Evolutionary conservation across 2,329 filamentous ascomycete species (phyloP).

Genomic region (Paraphoma sp.): DNA sequence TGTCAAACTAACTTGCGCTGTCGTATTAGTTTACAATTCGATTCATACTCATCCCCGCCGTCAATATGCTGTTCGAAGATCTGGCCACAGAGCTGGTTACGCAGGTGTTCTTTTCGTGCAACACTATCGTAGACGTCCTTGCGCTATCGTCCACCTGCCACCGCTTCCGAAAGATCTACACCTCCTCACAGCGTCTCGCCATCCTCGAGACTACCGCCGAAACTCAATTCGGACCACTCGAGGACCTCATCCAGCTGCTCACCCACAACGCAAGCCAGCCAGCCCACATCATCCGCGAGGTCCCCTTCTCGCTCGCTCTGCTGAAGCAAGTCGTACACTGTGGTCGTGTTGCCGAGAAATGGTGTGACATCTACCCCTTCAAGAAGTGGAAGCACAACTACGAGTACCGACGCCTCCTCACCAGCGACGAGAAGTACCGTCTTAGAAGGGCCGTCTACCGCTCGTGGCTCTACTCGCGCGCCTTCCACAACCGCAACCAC

Average conservation of each 20-base stretch:
- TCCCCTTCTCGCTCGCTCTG: constrained; percentile 62
- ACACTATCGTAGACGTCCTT: constrained; percentile 60
- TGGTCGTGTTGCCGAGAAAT: constrained; percentile 63
- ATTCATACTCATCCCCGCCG: constrained; percentile 2
- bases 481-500: constrained; percentile 62
- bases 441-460: constrained; percentile 66
- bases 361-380: constrained; percentile 67
- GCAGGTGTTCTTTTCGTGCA: constrained; percentile 62
- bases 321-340: constrained; percentile 62
- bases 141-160: constrained; percentile 62
- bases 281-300: constrained; percentile 60
- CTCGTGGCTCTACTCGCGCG: constrained; percentile 65
- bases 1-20: background rate
- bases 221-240: constrained; percentile 63
- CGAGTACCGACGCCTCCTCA: constrained; percentile 61
- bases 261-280: constrained; percentile 67
- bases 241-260: constrained; percentile 65
- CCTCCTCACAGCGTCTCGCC: constrained; percentile 60
- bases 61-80: constrained; percentile 60
- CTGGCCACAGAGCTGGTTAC: constrained; percentile 66
- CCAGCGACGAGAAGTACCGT: constrained; percentile 55
- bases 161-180: constrained; percentile 60
- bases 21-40: background rate
- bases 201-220: constrained; percentile 63
- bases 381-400: constrained; percentile 68